A percentile compares a stretch with the other conserved stretches of the same genome.
These are phyloP conservation scores for Entophlyctis luteolus DNA, from an alignment of 192 early-diverging fungal genomes.

Conservation along the genomic window DNA sequence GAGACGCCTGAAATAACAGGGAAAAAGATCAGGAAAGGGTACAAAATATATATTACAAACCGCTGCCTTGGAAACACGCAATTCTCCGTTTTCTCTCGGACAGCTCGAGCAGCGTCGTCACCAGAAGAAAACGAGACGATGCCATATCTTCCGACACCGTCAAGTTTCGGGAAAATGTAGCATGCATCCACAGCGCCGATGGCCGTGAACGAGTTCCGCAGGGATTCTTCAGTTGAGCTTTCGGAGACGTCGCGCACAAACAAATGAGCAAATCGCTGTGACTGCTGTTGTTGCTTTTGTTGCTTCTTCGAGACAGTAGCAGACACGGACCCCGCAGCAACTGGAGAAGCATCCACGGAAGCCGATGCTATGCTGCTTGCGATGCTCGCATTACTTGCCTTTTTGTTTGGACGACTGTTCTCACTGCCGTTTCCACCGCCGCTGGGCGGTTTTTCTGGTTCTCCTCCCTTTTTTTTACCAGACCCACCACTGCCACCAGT, in stretches of 20 bases:
- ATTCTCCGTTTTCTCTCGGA: conserved; percentile 30
- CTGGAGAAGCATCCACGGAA: not conserved
- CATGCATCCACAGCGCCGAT: conserved; percentile 21
- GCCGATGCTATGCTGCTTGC: not conserved
- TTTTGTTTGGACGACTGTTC: too few species aligned
- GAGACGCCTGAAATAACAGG: conserved; percentile 14
- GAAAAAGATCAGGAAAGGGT: not conserved
- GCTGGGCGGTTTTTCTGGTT: not conserved
- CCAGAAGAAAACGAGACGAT: conserved; percentile 31
- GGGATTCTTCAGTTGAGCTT: conserved; percentile 3
- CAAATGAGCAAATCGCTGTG: too few species aligned
- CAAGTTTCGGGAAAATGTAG: conserved; percentile 19
- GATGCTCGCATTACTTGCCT: not conserved
- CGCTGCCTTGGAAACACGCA: conserved; percentile 39
- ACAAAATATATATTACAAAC: not conserved
- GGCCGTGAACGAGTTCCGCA: not conserved
- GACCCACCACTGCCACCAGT: not conserved
- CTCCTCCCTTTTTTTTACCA: conserved; percentile 1
- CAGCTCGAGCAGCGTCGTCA: conserved; percentile 38
- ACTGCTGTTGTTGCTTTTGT: too few species aligned
- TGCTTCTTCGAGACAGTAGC: not conserved
- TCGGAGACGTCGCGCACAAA: conserved; percentile 6
- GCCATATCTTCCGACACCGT: conserved; percentile 18
- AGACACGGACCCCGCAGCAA: not conserved
- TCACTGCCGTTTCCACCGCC: too few species aligned